These are phyloP conservation scores for Dryas alaskensis DNA, from an alignment of 306 rosid species.

Conservation along the genomic window DNA sequence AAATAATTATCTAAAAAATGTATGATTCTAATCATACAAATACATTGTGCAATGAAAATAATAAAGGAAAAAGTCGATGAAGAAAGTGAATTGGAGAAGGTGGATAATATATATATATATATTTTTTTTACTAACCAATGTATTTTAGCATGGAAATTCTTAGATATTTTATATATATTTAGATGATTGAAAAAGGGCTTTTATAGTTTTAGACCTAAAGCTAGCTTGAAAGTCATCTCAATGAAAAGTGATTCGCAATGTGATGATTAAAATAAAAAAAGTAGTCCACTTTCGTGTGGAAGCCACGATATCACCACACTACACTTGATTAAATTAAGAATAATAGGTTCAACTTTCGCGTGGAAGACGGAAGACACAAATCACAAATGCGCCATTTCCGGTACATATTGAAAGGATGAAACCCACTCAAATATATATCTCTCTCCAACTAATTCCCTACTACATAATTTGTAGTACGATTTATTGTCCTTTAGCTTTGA, in stretches of 20 bases:
- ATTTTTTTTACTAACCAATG: too few species aligned
- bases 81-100: too few species aligned
- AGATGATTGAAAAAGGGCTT: background rate
- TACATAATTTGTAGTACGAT: background rate
- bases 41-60: too few species aligned
- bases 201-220: background rate
- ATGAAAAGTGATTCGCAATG: background rate
- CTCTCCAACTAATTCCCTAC: background rate
- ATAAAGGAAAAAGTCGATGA: too few species aligned
- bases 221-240: background rate
- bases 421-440: background rate
- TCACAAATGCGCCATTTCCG: slow-evolving; percentile 19
- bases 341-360: slow-evolving; percentile 21
- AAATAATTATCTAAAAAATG: too few species aligned
- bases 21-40: too few species aligned
- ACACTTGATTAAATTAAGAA: slow-evolving; percentile 10
- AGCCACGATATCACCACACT: slow-evolving; percentile 27
- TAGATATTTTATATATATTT: background rate
- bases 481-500: background rate
- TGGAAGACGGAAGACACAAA: slow-evolving; percentile 6
- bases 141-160: too few species aligned
- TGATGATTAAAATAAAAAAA: slow-evolving; percentile 9
- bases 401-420: background rate
- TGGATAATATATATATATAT: too few species aligned
- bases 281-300: slow-evolving; percentile 38